phyloP scores from a whole-genome alignment of 805 yeast species.

The Cyberlindnera maclurae region DNA sequence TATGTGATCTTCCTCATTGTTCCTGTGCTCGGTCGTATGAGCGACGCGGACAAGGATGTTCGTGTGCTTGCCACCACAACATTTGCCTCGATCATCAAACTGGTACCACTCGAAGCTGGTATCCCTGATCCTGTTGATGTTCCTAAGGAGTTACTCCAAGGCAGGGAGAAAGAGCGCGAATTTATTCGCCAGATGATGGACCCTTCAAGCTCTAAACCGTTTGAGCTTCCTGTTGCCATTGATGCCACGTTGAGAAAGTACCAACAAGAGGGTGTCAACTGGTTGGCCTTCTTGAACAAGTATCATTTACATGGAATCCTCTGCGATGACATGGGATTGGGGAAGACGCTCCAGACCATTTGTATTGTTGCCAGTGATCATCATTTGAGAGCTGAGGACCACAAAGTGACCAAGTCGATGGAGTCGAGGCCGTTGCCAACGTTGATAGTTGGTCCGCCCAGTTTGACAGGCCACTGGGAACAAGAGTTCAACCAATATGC shows the following conservation, averaged over 20 bases:
- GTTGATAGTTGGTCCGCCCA: slow-evolving; percentile 90
- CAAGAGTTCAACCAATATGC: slow-evolving; percentile 88
- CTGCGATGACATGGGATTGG: slow-evolving; percentile 99
- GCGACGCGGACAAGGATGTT: slow-evolving; percentile 87
- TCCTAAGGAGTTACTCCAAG: slow-evolving; percentile 75
- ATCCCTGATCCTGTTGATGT: slow-evolving; percentile 91
- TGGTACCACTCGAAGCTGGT: slow-evolving; percentile 96
- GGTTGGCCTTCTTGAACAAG: slow-evolving; percentile 93
- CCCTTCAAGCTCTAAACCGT: slow-evolving; percentile 81
- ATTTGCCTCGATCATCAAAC: slow-evolving; percentile 89
- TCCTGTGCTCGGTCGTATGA: slow-evolving; percentile 96
- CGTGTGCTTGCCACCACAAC: slow-evolving; percentile 90
- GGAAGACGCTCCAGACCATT: slow-evolving; percentile 93
- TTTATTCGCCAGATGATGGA: slow-evolving; percentile 98
- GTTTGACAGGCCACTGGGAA: slow-evolving; percentile 98
- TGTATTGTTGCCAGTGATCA: slow-evolving; percentile 97
- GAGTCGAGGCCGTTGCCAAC: slow-evolving; percentile 78
- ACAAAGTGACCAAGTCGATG: slow-evolving; percentile 44
- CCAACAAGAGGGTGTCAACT: slow-evolving; percentile 97
- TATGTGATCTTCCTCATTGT: slow-evolving; percentile 93
- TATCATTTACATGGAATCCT: slow-evolving; percentile 94
- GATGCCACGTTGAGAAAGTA: slow-evolving; percentile 90
- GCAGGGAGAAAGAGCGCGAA: slow-evolving; percentile 90
- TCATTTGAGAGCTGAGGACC: slow-evolving; percentile 71
- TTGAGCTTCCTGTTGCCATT: slow-evolving; percentile 82